Base-by-base conservation (phyloP, 2,329 filamentous ascomycete species). In the Aspergillus sp. region DNA sequence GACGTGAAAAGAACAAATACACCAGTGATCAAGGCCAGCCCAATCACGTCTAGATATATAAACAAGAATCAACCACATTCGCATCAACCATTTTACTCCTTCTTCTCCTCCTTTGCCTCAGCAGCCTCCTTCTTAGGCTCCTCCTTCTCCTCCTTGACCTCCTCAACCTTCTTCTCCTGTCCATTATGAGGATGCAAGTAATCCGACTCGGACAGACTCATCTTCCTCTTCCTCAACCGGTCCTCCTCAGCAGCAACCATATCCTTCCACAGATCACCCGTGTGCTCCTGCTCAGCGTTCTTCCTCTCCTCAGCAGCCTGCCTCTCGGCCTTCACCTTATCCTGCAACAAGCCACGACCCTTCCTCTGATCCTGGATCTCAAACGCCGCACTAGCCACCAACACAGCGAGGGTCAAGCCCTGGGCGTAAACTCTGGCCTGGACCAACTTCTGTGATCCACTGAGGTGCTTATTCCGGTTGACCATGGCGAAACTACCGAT, bases 371-470 rank as follows among this genome's bases (percentile, higher is more conserved):
- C 95, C 57, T 81, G 81, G 44, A 88, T 84, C 86, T 97, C 93
- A 69, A 97, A 90, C 10, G 87, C 90, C 50, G 94, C 92, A 32
- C 88, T 90, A 59, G 91, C 87, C 72, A 96, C 85, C 59, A 97
- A 82, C 54, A 96, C 91, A 64, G 89, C 90, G 50, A 97, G 82
- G 5, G 93, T 96, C 69, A 96, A 81, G 5, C 90, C 92, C 81
- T 97, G 93, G 3, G 93, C 93, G 78, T 96, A 96, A 66, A 97
- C 90, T 85, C 93, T 89, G 23, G 92, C 93, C 83, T 97, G 93
- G 15, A 97, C 93, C 21, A 97, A 81, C 83, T 96, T 96, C 82
- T 97, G 93, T 62, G 85, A 80, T 2, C 87, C 88, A 53, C 84
- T 86, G 50, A 96, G 82, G 73, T 88, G 90, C 66, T 85, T 88